phyloP scores from a whole-genome alignment of 2,329 filamentous ascomycete species.

The Penicillium hordei region DNA sequence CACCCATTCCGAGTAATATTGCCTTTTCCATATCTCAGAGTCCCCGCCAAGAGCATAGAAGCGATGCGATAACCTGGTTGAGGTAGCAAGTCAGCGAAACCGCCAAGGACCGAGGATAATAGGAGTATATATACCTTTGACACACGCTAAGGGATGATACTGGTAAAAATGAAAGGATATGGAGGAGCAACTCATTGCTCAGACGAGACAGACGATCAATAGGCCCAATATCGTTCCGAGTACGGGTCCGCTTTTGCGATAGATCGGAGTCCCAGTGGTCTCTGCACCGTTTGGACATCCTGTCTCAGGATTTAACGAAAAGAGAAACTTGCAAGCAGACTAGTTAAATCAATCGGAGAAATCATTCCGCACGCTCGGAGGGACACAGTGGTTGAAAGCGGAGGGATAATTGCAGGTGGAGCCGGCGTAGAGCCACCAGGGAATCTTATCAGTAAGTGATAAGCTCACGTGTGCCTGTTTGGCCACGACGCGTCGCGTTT shows the following conservation, averaged over 20 bases:
- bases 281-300: slow-evolving; percentile 38
- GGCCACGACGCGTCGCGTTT: slow-evolving; percentile 14
- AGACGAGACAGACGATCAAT: slow-evolving; percentile 68
- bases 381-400: not conserved
- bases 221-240: slow-evolving; percentile 16
- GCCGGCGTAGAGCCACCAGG: not conserved
- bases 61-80: slow-evolving; percentile 59
- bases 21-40: slow-evolving; percentile 84
- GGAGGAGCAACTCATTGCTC: slow-evolving; percentile 84
- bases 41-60: slow-evolving; percentile 73
- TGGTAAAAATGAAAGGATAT: slow-evolving; percentile 76
- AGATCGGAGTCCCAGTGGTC: slow-evolving; percentile 14
- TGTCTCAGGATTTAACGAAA: slow-evolving; percentile 2
- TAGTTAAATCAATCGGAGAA: not conserved
- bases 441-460: slow-evolving; percentile 4
- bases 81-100: slow-evolving; percentile 1
- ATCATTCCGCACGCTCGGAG: not conserved
- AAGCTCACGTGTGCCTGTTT: slow-evolving; percentile 8
- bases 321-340: not conserved
- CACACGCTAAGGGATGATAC: slow-evolving; percentile 66
- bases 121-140: slow-evolving; percentile 52
- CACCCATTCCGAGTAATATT: slow-evolving; percentile 87
- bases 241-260: slow-evolving; percentile 48
- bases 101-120: not conserved
- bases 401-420: not conserved